Conservation (phyloP, 345 rosid species). For the Syzygium oleosum region DNA sequence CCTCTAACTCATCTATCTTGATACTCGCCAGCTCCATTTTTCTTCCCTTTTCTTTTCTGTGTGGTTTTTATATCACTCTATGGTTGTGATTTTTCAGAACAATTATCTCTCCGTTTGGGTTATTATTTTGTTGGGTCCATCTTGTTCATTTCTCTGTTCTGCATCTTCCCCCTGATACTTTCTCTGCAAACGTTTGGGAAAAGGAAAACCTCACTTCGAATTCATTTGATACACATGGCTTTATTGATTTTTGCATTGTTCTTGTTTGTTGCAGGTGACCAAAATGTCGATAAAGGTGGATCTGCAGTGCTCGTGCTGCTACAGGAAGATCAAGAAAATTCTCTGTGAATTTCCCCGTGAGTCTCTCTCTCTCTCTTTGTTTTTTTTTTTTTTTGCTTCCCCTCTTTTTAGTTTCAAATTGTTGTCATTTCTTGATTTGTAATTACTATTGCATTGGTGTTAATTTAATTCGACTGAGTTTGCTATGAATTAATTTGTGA, state of each 20-base stretch:
- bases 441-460: conserved; percentile 20
- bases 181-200: background rate
- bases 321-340: conserved; percentile 62
- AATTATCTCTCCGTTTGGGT: background rate
- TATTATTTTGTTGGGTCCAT: background rate
- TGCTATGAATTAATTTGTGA: conserved; percentile 18
- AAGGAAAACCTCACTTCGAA: background rate
- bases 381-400: background rate
- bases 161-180: background rate
- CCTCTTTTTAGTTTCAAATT: background rate
- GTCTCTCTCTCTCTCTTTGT: conserved; percentile 7
- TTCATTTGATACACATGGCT: background rate
- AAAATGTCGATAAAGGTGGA: background rate
- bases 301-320: conserved; percentile 57
- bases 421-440: background rate
- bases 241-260: background rate
- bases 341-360: conserved; percentile 69
- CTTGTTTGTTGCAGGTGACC: background rate
- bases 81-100: background rate
- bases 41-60: background rate
- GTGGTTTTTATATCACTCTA: background rate
- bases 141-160: background rate
- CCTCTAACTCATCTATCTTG: background rate
- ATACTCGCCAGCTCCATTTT: background rate
- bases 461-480: background rate